Conservation (phyloP, 495 filamentous ascomycete genomes). For the Podospora tetraspora region DNA sequence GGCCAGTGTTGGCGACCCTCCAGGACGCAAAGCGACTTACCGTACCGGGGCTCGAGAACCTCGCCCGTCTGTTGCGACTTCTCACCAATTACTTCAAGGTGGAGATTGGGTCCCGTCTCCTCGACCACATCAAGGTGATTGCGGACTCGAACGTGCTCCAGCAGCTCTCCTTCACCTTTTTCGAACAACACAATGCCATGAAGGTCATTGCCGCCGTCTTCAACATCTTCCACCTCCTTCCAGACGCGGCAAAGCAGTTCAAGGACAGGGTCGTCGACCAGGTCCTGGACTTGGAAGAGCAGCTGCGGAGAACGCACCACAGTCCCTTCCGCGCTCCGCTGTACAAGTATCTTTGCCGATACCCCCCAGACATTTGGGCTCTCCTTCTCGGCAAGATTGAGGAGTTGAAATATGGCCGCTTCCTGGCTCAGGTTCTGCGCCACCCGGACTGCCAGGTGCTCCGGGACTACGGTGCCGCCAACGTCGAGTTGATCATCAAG, state of each 20-base stretch:
- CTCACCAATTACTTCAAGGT: constrained; percentile 99
- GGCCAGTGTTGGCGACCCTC: constrained; percentile 90
- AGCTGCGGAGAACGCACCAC: constrained; percentile 80
- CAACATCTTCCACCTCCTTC: constrained; percentile 93
- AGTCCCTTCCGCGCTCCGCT: constrained; percentile 89
- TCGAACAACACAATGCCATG: constrained; percentile 87
- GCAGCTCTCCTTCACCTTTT: constrained; percentile 85
- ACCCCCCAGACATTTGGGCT: constrained; percentile 78
- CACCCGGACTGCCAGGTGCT: constrained; percentile 69
- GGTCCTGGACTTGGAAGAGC: constrained; percentile 80
- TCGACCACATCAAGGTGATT: constrained; percentile 89
- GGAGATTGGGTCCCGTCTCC: constrained; percentile 83
- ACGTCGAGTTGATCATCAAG: constrained; percentile 63
- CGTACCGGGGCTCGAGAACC: constrained; percentile 82
- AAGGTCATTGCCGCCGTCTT: constrained; percentile 90
- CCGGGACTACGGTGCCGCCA: constrained; percentile 65
- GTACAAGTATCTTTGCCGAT: constrained; percentile 91
- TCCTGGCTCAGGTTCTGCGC: constrained; percentile 84
- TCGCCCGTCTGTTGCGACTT: constrained; percentile 80
- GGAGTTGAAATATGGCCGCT: constrained; percentile 83
- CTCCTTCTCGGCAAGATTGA: constrained; percentile 70
- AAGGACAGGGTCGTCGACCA: constrained; percentile 84
- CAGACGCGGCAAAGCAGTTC: constrained; percentile 81
- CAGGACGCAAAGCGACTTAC: constrained; percentile 89
- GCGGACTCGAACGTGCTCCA: constrained; percentile 75